phyloP scores from a whole-genome alignment of 345 rosid genomes.

The Bretschneidera sinensis region DNA sequence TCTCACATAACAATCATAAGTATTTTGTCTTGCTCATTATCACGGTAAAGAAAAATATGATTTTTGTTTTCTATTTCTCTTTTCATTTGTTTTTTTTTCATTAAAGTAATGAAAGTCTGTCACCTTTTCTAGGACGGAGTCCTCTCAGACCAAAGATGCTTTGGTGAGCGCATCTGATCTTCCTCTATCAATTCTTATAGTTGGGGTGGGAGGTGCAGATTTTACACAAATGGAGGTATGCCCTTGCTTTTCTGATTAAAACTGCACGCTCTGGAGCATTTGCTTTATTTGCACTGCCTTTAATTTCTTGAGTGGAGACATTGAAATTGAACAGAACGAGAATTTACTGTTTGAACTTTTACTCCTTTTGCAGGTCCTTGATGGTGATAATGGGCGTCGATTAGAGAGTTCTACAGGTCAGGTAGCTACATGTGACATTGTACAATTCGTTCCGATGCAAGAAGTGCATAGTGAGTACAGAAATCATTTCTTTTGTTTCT shows the following conservation, averaged over 20 bases:
- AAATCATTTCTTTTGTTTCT: background rate
- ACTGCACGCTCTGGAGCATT: background rate
- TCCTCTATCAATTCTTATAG: conserved; percentile 78
- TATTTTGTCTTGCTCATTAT: conserved; percentile 57
- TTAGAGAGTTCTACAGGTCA: conserved; percentile 76
- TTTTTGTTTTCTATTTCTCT: background rate
- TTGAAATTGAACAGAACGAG: too few species aligned
- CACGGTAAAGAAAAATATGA: conserved; percentile 34
- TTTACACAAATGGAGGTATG: conserved; percentile 88
- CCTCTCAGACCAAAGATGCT: conserved; percentile 68
- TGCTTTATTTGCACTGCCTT: background rate
- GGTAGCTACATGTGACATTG: conserved; percentile 79
- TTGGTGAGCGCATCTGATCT: conserved; percentile 90
- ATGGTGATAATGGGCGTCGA: conserved; percentile 68
- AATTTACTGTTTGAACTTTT: background rate
- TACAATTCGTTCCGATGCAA: conserved; percentile 82
- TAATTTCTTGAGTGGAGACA: too few species aligned
- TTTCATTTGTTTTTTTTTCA: too few species aligned
- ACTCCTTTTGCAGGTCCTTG: conserved; percentile 49
- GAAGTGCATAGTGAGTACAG: conserved; percentile 61
- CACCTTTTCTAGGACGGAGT: conserved; percentile 72
- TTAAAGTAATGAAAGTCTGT: background rate
- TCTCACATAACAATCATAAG: conserved; percentile 24
- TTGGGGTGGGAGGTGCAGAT: conserved; percentile 82
- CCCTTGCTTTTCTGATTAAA: background rate